phyloP scores from a whole-genome alignment of 768 basidiomycete species.

The Rubroboletus satanas region DNA sequence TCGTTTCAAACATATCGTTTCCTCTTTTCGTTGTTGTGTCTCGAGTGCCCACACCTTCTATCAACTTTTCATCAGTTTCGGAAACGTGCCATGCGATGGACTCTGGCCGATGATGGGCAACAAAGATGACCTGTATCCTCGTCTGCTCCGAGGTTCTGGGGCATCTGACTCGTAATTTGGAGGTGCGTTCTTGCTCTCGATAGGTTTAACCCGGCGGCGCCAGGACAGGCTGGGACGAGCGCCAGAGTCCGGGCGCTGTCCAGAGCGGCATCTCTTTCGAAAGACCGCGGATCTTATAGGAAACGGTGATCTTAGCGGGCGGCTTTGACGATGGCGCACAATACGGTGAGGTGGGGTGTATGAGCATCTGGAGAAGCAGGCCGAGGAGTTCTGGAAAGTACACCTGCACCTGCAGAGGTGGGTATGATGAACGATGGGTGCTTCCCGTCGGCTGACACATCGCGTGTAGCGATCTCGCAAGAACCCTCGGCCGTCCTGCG shows the following conservation, averaged over 20 bases:
- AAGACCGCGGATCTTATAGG: constrained; percentile 72
- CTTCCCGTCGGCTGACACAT: too few relatives aligned
- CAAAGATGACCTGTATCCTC: constrained; percentile 44
- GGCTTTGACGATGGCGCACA: constrained; percentile 25
- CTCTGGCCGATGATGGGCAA: constrained; percentile 50
- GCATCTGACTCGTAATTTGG: background rate
- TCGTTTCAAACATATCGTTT: constrained; percentile 67
- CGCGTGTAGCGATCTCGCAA: too few relatives aligned
- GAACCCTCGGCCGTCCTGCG: too few relatives aligned
- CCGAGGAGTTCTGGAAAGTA: too few relatives aligned
- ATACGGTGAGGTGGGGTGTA: too few relatives aligned
- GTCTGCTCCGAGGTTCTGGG: constrained; percentile 24
- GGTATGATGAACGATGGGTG: background rate
- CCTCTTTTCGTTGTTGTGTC: constrained; percentile 42
- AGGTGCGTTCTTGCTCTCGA: background rate
- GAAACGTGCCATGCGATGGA: constrained; percentile 58
- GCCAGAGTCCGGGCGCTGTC: constrained; percentile 74
- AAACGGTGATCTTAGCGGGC: constrained; percentile 48
- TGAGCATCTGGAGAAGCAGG: too few relatives aligned
- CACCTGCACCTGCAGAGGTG: background rate
- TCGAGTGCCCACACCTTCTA: constrained; percentile 52
- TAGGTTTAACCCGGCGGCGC: background rate
- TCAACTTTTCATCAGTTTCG: constrained; percentile 47
- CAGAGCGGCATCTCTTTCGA: constrained; percentile 69
- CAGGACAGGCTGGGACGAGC: constrained; percentile 55